Evolutionary conservation across 768 basidiomycete species (phyloP), one percentile per base, ranked within the genome.

Genomic region (Amanita phalloides): DNA sequence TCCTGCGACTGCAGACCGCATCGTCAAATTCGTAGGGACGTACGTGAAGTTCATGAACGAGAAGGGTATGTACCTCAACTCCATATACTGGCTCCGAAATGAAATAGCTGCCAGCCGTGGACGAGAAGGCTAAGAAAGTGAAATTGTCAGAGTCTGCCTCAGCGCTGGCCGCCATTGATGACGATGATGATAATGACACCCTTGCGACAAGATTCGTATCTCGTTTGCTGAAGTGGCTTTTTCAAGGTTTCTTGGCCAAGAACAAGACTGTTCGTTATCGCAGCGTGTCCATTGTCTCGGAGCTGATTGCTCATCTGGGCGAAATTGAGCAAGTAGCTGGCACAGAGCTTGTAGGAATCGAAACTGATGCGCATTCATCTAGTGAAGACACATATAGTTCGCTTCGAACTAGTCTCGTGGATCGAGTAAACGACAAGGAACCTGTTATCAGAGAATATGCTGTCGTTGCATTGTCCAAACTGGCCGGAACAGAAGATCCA

Each of bases 201-300:
- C 66, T 82, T 0, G 74, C 80, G 0, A 75, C 88, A 0, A 73
- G 90, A 55, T 88, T 94, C 60, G 70, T 84, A 1, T 67, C 77
- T 3, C 73, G 78, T 37, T 68, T 92, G 6, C 69, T 93, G 39
- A 76, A 76, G 45, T 90, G 82, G 71, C 67, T 97, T 21, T 68
- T 92, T 52, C 77, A 80, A 56, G 94, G 93, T 2, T 93, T 93
- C 66, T 60, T 74, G 3, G 90, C 93, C 1, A 97, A 96, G 66
- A 91, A 95, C 71, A 98, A 96, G 71, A 74, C 76, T 43, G 84
- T 88, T 21, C 78, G 94, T 13, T 94, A 84, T 60, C 81, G 93
- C 28, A 81, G 80, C 45, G 75, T 90, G 0, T 86, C 88, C 49
- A 68, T 89, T 20, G 79, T 94, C n/a, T 84, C 88, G 0, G 84